A percentile compares a stretch with the other conserved stretches of the same genome.
These are phyloP conservation scores for Fusarium mexicanum DNA, from an alignment of 2,329 filamentous ascomycete species.

Conservation along the genomic window DNA sequence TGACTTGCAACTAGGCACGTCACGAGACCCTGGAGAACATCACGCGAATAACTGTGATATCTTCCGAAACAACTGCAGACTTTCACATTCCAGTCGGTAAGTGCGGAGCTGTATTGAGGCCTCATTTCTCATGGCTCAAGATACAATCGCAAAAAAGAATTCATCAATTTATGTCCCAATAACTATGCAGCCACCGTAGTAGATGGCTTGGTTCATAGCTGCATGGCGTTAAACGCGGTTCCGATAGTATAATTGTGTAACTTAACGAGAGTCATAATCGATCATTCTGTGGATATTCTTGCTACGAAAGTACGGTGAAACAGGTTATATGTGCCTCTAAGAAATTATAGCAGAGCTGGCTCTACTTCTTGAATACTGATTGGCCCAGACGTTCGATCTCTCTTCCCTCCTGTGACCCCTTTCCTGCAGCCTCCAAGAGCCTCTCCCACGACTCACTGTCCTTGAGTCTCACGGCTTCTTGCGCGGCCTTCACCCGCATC, in stretches of 20 bases:
- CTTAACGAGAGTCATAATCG: neutral
- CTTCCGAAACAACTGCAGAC: constrained; percentile 18
- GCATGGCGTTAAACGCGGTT: constrained; percentile 11
- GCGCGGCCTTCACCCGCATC: constrained; percentile 85
- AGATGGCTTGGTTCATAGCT: neutral
- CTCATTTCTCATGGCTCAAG: constrained; percentile 4
- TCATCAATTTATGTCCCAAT: neutral
- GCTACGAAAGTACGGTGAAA: constrained; percentile 7
- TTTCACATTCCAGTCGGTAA: constrained; percentile 8
- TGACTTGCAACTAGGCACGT: constrained; percentile 14
- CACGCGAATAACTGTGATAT: constrained; percentile 12
- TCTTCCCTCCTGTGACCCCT: constrained; percentile 69
- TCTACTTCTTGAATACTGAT: constrained; percentile 61
- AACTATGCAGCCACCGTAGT: constrained; percentile 15
- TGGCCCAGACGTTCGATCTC: constrained; percentile 86
- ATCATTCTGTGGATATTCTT: neutral
- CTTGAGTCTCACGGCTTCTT: constrained; percentile 87
- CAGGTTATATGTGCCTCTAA: constrained; percentile 6
- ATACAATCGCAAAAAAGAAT: neutral
- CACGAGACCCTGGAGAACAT: constrained; percentile 23
- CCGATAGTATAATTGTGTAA: neutral
- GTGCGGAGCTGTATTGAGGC: neutral
- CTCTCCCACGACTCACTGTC: constrained; percentile 79
- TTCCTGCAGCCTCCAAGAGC: constrained; percentile 77
- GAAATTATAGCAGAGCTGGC: constrained; percentile 9